Evolutionary conservation across 106 monocot species (phyloP).

Genomic region (Platanthera guangdongensis): DNA sequence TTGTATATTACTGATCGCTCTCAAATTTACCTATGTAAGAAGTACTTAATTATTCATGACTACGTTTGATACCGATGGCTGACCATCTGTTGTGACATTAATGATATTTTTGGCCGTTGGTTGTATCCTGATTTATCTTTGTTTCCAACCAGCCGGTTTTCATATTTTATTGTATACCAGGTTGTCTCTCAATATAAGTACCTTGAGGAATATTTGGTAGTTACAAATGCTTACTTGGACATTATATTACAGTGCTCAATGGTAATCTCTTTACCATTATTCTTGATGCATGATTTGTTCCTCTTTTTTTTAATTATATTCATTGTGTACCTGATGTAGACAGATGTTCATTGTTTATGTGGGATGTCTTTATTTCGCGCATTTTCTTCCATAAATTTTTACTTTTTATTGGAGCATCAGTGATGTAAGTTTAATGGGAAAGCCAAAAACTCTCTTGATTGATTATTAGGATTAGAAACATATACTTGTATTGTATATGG

Average conservation of each 20-base stretch:
- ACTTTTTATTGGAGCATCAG: too few species aligned
- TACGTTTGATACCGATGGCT: neutral
- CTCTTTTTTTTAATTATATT: neutral
- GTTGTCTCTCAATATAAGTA: conserved; percentile 18
- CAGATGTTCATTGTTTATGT: too few species aligned
- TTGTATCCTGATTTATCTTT: neutral
- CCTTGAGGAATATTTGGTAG: conserved; percentile 28
- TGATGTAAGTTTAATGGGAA: too few species aligned
- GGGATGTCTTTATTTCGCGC: too few species aligned
- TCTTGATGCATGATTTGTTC: neutral
- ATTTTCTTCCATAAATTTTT: too few species aligned
- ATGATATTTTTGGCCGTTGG: neutral
- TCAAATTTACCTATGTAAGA: neutral
- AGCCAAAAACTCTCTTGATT: too few species aligned
- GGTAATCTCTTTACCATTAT: conserved; percentile 6
- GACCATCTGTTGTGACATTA: neutral
- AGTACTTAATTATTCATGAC: neutral
- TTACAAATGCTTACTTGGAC: conserved; percentile 29
- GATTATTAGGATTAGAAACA: too few species aligned
- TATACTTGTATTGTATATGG: too few species aligned
- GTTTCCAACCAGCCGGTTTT: neutral
- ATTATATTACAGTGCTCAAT: conserved; percentile 18
- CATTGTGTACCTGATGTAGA: neutral
- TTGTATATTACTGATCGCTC: neutral
- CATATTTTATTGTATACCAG: conserved; percentile 1